Evolutionary conservation across 441 rosid species (phyloP), one percentile per base, ranked within the genome.

Genomic region (Biscutella auriculata): DNA sequence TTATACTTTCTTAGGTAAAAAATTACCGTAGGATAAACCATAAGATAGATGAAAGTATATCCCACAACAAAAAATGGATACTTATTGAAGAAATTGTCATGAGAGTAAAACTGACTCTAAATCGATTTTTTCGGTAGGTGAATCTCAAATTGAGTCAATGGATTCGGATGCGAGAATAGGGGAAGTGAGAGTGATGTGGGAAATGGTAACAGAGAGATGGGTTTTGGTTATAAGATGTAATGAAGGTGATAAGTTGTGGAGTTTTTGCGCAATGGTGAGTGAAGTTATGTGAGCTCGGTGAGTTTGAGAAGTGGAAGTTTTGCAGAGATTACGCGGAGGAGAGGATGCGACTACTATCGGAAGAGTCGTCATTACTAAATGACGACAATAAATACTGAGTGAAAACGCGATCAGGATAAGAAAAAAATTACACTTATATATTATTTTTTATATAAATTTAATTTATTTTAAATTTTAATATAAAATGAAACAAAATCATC

Each of bases 61-160:
- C 90, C 87, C 27, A 80, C 82, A 35, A 90, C 95, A 47, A 91
- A 91, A 70, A 91, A 87, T 0, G 97, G 97, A 73, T 91, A 64
- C 67, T 71, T 77, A 68, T 71, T 85, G 67, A 83, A 71, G 46
- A 85, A 85, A 8, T 82, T 87, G 30, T 91, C 96, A 39, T 1
- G 96, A 66, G 11, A 85, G 67, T 13, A 85, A 6, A 28, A 82
- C 43, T 1, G 84, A 71, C 54, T 91, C 97, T 55, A 91, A 29
- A 74, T 77, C 82, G 56, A 91, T 82, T 62, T 69, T 87, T 10
- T 74, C 86, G 0, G 85, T 49, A 9, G 62, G 41, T 15, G 65
- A 42, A 30, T 71, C 77, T n/a, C n/a, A n/a, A n/a, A n/a, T n/a
- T 0, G 81, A 9, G 1, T n/a, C n/a, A 72, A 46, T 36, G 84